Base-by-base conservation (phyloP, 2,329 filamentous ascomycete species). In the Ophiocordyceps camponoti-leonardi region DNA sequence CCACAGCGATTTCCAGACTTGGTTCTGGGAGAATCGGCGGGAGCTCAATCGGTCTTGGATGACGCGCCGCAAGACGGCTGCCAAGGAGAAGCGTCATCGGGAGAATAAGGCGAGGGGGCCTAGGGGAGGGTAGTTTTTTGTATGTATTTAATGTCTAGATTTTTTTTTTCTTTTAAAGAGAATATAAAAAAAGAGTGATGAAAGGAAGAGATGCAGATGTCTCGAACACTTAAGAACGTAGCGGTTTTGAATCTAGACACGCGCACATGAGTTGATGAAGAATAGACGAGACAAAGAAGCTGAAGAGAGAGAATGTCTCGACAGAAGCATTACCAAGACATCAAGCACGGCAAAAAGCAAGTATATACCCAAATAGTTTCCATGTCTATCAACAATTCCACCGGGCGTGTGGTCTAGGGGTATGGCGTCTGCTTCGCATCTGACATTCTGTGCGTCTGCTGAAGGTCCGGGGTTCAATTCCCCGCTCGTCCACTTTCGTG, bases 1-100 rank as follows among this genome's bases (percentile, higher is more conserved):
- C 2, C 65, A 59, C 5, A 71, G 63, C 41, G 74, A 80, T 49
- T 81, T 81, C 53, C 73, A 79, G 56, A 71, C 75, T 46, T 80
- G 75, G 69, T 83, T 83, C 60, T 83, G 77, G 71, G 73, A 81
- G 52, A 73, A 80, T 50, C 65, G 79, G 16, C 71, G 79, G 1
- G 73, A 82, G 37, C 63, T 80, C 45, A 83, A 81, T 55, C 63
- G 72, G 45, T 74, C 75, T 14, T 83, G 79, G 79, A 80, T 79
- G 65, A 72, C 68, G 57, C 66, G 79, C 46, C 68, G 75, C 51
- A 81, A 80, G 65, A 62, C 69, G 49, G 77, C 67, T 4, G 67
- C 71, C 30, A 83, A 83, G 67, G 76, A 81, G 60, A 80, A 77
- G 65, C 67, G 78, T 43, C 79, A 81, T 54, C 67, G 73, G 46